phyloP scores from a whole-genome alignment of 1,284 basidiomycete species.

The Rhodotorula glutinis region DNA sequence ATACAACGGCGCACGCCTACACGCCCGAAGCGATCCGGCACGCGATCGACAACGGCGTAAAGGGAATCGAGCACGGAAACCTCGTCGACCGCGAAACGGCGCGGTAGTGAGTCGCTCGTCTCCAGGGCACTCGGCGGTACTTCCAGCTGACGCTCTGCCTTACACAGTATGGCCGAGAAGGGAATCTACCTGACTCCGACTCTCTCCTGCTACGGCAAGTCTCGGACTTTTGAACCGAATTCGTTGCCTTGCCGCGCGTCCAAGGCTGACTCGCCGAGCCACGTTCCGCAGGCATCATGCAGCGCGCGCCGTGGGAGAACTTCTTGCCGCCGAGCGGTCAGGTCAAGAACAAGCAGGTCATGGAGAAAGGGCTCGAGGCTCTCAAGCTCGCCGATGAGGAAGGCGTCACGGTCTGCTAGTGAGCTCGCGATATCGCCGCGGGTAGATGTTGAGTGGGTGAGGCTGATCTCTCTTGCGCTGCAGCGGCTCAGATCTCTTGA shows the following conservation, averaged over 20 bases:
- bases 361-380: constrained; percentile 51
- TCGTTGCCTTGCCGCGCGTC: too few relatives aligned
- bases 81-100: constrained; percentile 46
- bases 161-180: constrained; percentile 48
- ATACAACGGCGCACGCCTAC: constrained; percentile 50
- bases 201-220: constrained; percentile 16
- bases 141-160: not conserved
- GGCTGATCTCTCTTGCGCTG: not conserved
- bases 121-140: not conserved
- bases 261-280: too few relatives aligned
- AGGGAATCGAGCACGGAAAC: constrained; percentile 56
- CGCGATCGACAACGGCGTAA: constrained; percentile 46
- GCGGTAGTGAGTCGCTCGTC: constrained; percentile 15
- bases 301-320: constrained; percentile 53
- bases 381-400: constrained; percentile 50
- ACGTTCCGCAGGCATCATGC: constrained; percentile 53
- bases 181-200: constrained; percentile 55
- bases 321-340: constrained; percentile 51
- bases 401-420: constrained; percentile 50
- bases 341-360: constrained; percentile 53
- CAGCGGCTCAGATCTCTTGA: constrained; percentile 52
- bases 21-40: constrained; percentile 51
- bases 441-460: too few relatives aligned
- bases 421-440: not conserved
- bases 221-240: too few relatives aligned